Evolutionary conservation across 2,329 filamentous ascomycete species (phyloP), one percentile per base, ranked within the genome.

Genomic region (Epichloe amarillans): DNA sequence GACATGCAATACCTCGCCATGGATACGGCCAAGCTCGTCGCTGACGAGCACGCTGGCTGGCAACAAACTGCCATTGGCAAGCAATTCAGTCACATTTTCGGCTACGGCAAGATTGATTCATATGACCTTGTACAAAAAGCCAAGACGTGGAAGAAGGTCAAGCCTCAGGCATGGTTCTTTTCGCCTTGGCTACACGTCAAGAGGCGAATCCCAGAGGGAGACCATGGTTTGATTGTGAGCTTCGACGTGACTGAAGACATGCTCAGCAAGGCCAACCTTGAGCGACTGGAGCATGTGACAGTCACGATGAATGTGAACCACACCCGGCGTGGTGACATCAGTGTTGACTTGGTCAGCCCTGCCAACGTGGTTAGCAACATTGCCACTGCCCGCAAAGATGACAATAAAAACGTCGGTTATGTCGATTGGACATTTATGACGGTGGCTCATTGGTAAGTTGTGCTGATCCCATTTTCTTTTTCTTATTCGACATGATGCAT

Each of bases 371-470:
- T 88, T 55, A 95, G 88, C 62, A 84, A 95, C 62, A 79, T 98
- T 49, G 85, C 90, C 4, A 86, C 83, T 12, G 73, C 84, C 2
- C 84, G 93, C 56, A 76, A 76, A 53, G 67, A 79, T 21, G 93
- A 98, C 65, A 72, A 76, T 1, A 77, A 76, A 37, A 64, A 69
- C 0, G 67, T 69, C 21, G 93, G 93, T 8, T 98, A 97, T 64
- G 72, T 83, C 38, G 88, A 97, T 69, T 98, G 93, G 93, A 97
- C 91, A 0, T 98, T 98, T 61, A 98, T 98, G 93, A 94, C 84
- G 54, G 93, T 98, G 38, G 90, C 84, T 56, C 93, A 98, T 65
- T 98, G 90, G 86, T 89, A 75, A 68, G 83, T 68, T 19, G 33
- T 41, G 15, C 5, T 4, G 14, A 4, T 5, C 5, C 12, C 1